Evolutionary conservation across 345 rosid species (phyloP), one percentile per base, ranked within the genome.

Genomic region (Linum usitatissimum): DNA sequence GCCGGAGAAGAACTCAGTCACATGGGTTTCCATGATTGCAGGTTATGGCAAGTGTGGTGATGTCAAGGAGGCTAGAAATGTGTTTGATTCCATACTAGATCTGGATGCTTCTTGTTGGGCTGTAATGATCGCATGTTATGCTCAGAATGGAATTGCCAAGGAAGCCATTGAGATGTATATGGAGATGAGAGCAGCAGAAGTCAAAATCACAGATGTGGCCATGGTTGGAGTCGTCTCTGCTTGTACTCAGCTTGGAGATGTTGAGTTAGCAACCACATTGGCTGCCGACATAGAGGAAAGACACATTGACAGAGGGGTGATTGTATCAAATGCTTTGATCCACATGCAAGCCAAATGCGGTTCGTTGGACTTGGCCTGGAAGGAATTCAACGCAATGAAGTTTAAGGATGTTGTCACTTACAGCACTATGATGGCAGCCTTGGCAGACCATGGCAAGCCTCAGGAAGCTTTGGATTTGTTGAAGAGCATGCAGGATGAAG

Each of bases 301-400:
- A 28, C 12, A 4, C 28, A 9, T 8, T 28, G 59, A 19, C 5
- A 18, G 59, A 19, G 14, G 30, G 9, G 23, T 28, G 23, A 6
- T 55, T 5, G 59, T 55, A 19, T 55, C 23, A 9, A 76, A 80
- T 74, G 61, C 84, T 5, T 63, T 80, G 20, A 62, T 79, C 10
- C 69, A 78, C 67, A 79, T 82, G 86, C 70, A 82, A 60, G 79
- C 82, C 0, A 79, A 79, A 68, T 74, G 82, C 54, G 84, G 86
- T 30, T 71, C 76, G 0, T 64, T 75, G 10, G 73, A 68, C 39
- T 77, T 75, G 53, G 84, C 86, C 18, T 64, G 18, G 2, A 67
- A 63, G 34, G 56, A 59, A 12, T 82, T 82, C 18, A 30, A 60
- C 5, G 66, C 45, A 15, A 68, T 74, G 71, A 42, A 23, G 28